Percentiles rank a stretch among this genome's conserved stretches.
Evolutionary conservation across 2,329 filamentous ascomycete genomes (phyloP).

Genomic region (Alternaria dauci): DNA sequence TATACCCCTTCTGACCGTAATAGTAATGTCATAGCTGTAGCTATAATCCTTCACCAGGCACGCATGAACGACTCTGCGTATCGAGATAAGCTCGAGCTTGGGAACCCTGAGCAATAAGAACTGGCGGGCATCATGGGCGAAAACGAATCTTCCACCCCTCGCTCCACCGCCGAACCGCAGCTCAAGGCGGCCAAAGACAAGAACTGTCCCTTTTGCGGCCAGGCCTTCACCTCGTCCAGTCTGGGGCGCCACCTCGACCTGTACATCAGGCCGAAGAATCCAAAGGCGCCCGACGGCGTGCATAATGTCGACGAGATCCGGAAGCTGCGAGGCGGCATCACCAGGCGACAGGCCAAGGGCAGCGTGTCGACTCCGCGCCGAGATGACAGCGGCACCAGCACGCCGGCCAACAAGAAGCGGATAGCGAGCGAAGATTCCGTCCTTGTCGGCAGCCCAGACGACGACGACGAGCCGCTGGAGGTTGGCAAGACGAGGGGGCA

Average conservation of each 20-base stretch:
- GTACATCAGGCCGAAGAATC: slow-evolving; percentile 93
- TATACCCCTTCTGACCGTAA: slow-evolving; percentile 18
- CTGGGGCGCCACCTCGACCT: slow-evolving; percentile 92
- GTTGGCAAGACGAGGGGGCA: slow-evolving; percentile 48
- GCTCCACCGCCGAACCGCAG: slow-evolving; percentile 35
- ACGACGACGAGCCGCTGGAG: slow-evolving; percentile 31
- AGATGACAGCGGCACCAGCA: slow-evolving; percentile 53
- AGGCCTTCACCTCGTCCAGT: slow-evolving; percentile 85
- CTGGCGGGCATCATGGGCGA: slow-evolving; percentile 40
- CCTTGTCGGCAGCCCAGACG: slow-evolving; percentile 34
- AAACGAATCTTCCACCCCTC: slow-evolving; percentile 50
- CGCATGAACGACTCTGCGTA: slow-evolving; percentile 28
- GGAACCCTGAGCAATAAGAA: slow-evolving; percentile 22
- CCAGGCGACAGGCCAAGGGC: slow-evolving; percentile 79
- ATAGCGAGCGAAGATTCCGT: slow-evolving; percentile 38
- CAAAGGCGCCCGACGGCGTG: slow-evolving; percentile 83
- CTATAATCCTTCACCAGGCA: slow-evolving; percentile 10
- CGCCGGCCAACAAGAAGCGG: slow-evolving; percentile 33
- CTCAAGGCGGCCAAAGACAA: slow-evolving; percentile 77
- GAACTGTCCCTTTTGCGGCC: slow-evolving; percentile 85
- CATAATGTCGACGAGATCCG: slow-evolving; percentile 91
- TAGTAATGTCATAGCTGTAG: slow-evolving; percentile 42
- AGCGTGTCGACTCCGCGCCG: slow-evolving; percentile 61
- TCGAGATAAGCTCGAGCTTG: slow-evolving; percentile 29
- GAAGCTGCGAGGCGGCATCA: slow-evolving; percentile 84